These are phyloP conservation scores for Pisolithus albus DNA, from an alignment of 768 basidiomycete species.

Conservation along the genomic window DNA sequence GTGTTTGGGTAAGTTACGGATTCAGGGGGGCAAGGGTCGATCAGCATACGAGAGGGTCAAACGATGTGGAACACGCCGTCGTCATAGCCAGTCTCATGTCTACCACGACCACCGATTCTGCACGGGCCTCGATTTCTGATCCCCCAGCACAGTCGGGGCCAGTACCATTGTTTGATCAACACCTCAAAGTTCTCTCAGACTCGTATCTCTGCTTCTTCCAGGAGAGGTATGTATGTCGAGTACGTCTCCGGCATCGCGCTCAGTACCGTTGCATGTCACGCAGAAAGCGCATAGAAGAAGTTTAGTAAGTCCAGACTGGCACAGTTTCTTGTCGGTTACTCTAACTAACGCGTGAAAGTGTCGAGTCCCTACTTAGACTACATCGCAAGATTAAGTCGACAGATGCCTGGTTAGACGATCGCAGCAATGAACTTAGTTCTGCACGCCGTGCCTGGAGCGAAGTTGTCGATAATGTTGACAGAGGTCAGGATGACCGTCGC, in stretches of 20 bases:
- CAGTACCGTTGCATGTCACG: constrained; percentile 14
- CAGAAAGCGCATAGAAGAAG: constrained; percentile 80
- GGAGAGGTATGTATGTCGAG: constrained; percentile 54
- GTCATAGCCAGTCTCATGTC: constrained; percentile 5
- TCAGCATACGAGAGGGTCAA: background rate
- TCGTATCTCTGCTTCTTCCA: constrained; percentile 81
- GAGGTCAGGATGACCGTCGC: constrained; percentile 42
- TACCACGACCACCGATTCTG: constrained; percentile 15
- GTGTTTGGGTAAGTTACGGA: constrained; percentile 15
- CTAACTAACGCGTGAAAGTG: constrained; percentile 34
- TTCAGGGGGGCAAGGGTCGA: constrained; percentile 1
- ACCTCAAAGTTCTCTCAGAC: constrained; percentile 59
- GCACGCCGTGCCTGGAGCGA: constrained; percentile 76
- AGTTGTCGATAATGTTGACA: constrained; percentile 76
- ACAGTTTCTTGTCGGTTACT: background rate
- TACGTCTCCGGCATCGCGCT: constrained; percentile 8
- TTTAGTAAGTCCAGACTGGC: constrained; percentile 50
- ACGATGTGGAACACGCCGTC: background rate
- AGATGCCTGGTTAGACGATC: constrained; percentile 70
- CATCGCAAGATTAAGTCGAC: constrained; percentile 65
- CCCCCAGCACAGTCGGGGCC: constrained; percentile 39
- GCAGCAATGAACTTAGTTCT: constrained; percentile 48
- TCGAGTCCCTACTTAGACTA: constrained; percentile 67
- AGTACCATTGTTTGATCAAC: constrained; percentile 62
- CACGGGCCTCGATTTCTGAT: constrained; percentile 25